These are phyloP conservation scores for Lactarius sp. DNA, from an alignment of 768 basidiomycete genomes.

Conservation along the genomic window DNA sequence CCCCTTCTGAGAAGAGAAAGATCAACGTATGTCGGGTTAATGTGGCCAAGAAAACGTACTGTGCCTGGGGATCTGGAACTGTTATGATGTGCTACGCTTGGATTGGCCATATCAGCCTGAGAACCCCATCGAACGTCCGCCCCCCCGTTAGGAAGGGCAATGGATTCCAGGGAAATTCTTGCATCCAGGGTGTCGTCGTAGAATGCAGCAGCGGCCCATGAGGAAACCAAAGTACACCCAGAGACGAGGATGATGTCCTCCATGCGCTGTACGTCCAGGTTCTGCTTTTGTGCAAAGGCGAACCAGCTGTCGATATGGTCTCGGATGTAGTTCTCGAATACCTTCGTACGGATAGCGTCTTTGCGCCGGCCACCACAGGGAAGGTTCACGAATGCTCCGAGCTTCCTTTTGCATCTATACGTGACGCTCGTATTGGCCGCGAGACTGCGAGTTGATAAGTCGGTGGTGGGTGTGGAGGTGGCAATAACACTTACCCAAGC, in stretches of 20 bases:
- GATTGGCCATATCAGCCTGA: background rate
- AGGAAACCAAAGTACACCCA: no score
- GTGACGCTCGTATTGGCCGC: background rate
- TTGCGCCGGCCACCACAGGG: background rate
- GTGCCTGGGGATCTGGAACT: background rate
- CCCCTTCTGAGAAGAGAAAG: no score
- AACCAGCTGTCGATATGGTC: background rate
- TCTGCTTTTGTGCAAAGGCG: background rate
- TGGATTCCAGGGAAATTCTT: background rate
- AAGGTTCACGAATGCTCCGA: constrained; percentile 2
- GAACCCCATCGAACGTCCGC: background rate
- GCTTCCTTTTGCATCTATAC: background rate
- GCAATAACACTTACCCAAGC: background rate
- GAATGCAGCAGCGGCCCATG: background rate
- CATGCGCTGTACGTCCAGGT: constrained; percentile 1
- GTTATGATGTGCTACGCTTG: background rate
- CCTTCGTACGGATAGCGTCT: background rate
- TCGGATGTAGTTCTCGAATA: no score
- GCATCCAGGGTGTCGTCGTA: background rate
- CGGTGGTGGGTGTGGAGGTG: no score
- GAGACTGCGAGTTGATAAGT: background rate
- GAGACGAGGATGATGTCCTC: background rate
- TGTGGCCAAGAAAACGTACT: background rate
- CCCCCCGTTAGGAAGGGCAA: background rate
- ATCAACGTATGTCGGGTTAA: background rate